phyloP scores from a whole-genome alignment of 306 rosid genomes.

The Lathyrus sativus region DNA sequence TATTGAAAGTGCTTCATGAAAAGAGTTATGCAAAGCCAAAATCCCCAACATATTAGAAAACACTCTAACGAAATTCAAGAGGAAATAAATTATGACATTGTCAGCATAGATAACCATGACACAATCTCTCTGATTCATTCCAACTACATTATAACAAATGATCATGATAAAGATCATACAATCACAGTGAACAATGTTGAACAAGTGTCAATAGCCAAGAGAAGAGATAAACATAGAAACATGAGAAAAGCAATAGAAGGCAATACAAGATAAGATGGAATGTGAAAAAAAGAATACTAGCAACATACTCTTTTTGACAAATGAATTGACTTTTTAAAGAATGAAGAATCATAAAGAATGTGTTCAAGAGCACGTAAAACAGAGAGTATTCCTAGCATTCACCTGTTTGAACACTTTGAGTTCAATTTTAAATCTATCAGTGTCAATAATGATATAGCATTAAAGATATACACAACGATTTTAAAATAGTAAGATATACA shows the following conservation, averaged over 20 bases:
- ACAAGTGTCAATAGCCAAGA: no score
- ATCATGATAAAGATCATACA: constrained; percentile 21
- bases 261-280: constrained; percentile 34
- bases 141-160: constrained; percentile 17
- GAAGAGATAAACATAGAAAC: no score
- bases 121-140: constrained; percentile 27
- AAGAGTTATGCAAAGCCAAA: constrained; percentile 17
- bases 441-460: constrained; percentile 21
- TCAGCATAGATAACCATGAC: constrained; percentile 18
- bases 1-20: constrained; percentile 15
- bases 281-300: constrained; percentile 4
- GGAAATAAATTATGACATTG: no score
- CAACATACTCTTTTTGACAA: not conserved
- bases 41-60: constrained; percentile 21
- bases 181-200: no score
- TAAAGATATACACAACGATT: no score
- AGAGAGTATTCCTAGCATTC: not conserved
- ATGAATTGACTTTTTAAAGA: not conserved
- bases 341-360: constrained; percentile 1
- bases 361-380: not conserved
- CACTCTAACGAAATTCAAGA: no score
- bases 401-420: not conserved
- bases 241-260: no score
- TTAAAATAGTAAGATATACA: no score
- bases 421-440: constrained; percentile 20